A percentile compares a stretch with the other conserved stretches of the same genome.
phyloP scores from a whole-genome alignment of 805 yeast species.

The Ogataea parapolymorpha region DNA sequence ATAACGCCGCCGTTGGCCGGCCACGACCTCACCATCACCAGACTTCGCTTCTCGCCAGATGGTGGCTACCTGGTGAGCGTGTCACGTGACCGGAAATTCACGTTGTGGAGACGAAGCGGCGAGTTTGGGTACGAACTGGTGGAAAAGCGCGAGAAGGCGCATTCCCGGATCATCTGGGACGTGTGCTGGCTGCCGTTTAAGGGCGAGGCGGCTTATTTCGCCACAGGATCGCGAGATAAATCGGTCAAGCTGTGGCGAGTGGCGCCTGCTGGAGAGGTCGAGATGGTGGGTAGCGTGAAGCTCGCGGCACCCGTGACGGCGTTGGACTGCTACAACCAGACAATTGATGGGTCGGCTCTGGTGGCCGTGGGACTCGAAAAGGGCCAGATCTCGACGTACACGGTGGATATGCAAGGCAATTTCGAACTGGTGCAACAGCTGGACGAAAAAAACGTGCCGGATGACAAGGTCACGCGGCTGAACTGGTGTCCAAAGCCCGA shows the following conservation, averaged over 20 bases:
- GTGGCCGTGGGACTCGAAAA: conserved; percentile 69
- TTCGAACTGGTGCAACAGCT: conserved; percentile 34
- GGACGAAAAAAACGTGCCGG: conserved; percentile 47
- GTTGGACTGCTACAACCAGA: conserved; percentile 43
- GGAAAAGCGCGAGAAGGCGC: conserved; percentile 61
- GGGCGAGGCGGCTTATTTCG: conserved; percentile 42
- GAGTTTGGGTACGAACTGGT: conserved; percentile 25
- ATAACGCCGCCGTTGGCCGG: conserved; percentile 61
- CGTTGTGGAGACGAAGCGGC: conserved; percentile 57
- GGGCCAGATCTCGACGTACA: conserved; percentile 53
- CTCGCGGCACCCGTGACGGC: conserved; percentile 64
- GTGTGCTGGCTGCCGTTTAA: conserved; percentile 75
- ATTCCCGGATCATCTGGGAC: conserved; percentile 92
- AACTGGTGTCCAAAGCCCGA: conserved; percentile 40
- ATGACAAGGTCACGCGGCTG: conserved; percentile 58
- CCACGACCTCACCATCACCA: conserved; percentile 83
- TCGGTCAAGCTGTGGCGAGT: conserved; percentile 64
- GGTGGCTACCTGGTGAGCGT: conserved; percentile 67
- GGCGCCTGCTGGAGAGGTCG: conserved; percentile 24
- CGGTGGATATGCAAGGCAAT: conserved; percentile 30
- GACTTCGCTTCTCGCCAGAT: conserved; percentile 71
- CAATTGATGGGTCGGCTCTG: conserved; percentile 32
- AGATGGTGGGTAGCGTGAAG: conserved; percentile 40
- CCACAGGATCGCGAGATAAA: conserved; percentile 89
- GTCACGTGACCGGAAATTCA: conserved; percentile 84